A percentile compares a stretch with the other conserved stretches of the same genome.
Evolutionary conservation across 768 basidiomycete genomes (phyloP).

Genomic region (Strobilomyces confusus): DNA sequence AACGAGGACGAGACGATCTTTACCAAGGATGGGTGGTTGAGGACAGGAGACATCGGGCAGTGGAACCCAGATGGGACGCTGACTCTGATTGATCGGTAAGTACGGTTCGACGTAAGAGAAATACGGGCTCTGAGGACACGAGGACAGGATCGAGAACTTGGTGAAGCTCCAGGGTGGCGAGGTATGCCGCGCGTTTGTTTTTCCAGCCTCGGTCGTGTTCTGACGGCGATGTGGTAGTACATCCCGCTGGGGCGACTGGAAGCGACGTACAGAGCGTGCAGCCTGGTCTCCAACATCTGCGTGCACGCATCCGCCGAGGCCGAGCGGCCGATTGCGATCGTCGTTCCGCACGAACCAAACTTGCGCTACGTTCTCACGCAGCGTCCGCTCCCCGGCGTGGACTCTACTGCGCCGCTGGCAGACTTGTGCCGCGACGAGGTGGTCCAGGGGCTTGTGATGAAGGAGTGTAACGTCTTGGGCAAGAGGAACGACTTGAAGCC

Average conservation of each 20-base stretch:
- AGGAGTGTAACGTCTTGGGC: constrained; percentile 72
- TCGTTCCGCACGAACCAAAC: constrained; percentile 77
- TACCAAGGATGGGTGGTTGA: constrained; percentile 87
- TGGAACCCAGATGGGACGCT: constrained; percentile 94
- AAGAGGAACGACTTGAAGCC: constrained; percentile 84
- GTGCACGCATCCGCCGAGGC: constrained; percentile 75
- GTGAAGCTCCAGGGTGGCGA: constrained; percentile 83
- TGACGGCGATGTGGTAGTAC: constrained; percentile 45
- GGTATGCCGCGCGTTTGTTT: constrained; percentile 36
- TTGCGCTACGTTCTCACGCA: constrained; percentile 51
- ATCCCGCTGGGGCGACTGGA: constrained; percentile 90
- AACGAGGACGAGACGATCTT: constrained; percentile 81
- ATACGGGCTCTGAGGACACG: neutral
- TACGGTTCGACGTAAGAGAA: constrained; percentile 4
- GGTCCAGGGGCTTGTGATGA: constrained; percentile 61
- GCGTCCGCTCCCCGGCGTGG: constrained; percentile 28
- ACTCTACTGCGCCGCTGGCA: constrained; percentile 40
- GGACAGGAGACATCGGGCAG: constrained; percentile 92
- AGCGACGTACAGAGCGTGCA: constrained; percentile 80
- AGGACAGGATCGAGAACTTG: constrained; percentile 73
- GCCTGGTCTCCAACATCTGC: constrained; percentile 76
- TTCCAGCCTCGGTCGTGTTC: neutral
- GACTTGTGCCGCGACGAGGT: constrained; percentile 55
- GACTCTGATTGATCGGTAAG: constrained; percentile 81
- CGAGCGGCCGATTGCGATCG: constrained; percentile 79